Evolutionary conservation across 2,329 filamentous ascomycete species (phyloP).

Genomic region (Paracamarosporium sp.): DNA sequence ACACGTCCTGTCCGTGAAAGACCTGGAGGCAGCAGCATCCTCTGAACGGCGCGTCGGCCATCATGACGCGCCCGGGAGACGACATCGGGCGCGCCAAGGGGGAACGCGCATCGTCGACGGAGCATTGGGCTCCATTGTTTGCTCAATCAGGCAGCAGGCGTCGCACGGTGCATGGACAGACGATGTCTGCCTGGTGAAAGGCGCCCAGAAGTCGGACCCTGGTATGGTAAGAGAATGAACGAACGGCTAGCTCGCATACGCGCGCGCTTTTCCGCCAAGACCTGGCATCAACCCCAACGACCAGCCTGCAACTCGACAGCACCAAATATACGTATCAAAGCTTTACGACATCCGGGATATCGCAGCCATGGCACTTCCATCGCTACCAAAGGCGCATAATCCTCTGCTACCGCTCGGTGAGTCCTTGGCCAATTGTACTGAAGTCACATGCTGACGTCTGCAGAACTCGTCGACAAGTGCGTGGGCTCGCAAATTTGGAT

Average conservation of each 20-base stretch:
- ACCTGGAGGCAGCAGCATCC: neutral
- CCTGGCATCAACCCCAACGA: neutral
- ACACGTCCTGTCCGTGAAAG: neutral
- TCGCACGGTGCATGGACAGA: slow-evolving; percentile 11
- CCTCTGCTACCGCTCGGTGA: slow-evolving; percentile 39
- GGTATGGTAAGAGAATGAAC: neutral
- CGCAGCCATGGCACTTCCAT: slow-evolving; percentile 27
- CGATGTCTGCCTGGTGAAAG: slow-evolving; percentile 28
- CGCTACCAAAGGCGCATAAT: slow-evolving; percentile 20
- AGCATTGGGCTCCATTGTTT: slow-evolving; percentile 47
- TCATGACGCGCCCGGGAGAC: slow-evolving; percentile 1
- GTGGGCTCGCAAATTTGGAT: slow-evolving; percentile 98
- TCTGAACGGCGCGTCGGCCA: neutral
- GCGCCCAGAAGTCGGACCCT: neutral
- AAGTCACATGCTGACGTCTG: slow-evolving; percentile 21
- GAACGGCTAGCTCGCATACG: slow-evolving; percentile 5
- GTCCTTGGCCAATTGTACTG: neutral
- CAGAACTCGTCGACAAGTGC: slow-evolving; percentile 98
- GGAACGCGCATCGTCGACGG: slow-evolving; percentile 34
- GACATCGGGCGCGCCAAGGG: slow-evolving; percentile 29
- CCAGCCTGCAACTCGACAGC: neutral
- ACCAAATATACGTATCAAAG: neutral
- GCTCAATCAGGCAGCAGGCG: slow-evolving; percentile 38
- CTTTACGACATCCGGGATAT: neutral
- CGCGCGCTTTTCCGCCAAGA: slow-evolving; percentile 7